Evolutionary conservation across 768 basidiomycete genomes (phyloP), one percentile per base, ranked within the genome.

Genomic region (Hericium erinaceus): DNA sequence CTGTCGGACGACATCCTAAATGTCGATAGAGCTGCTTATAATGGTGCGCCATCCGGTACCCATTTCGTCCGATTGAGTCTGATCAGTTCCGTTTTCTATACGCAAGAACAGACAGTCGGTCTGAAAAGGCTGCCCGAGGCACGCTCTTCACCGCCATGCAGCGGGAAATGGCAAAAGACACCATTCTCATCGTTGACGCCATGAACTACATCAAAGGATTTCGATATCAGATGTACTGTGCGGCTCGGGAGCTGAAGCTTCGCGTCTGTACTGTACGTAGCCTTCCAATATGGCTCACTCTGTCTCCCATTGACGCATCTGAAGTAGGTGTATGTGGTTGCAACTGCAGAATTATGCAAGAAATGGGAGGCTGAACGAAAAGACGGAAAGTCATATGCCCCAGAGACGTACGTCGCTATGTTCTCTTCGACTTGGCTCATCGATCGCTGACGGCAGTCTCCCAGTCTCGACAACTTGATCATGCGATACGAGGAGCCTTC

Each of bases 191-290:
- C 63, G 79, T 94, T 60, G 97, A 99, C 67, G 83, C 86, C 13
- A 79, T 89, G 63, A 98, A 98, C 67, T 98, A 99, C 72, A 98
- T 98, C 78, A 98, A 99, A 69, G 95, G 95, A 11, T 97, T 93
- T 68, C 84, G 97, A 33, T 99, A 99, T 71, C 97, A 99, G 70
- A 85, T 99, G 74, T 97, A 98, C 68, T 98, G 95, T 67, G 91
- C 92, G 1, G 95, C 94, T 4, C 76, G 93, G 54, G 97, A 99
- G 67, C 79, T 85, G 62, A 88, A 87, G 64, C 76, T 92, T 26
- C 77, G 95, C 38, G 83, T 88, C 4, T 92, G 89, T 70, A 98
- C 97, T 49, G 95, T 97, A 63, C 64, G 82, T 75, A 4, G 16
- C 44, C 22, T 20, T 44, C 41, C 41, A 44, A 1, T 18, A 44